A percentile compares a stretch with the other conserved stretches of the same genome.
phyloP scores from a whole-genome alignment of 805 yeast genomes.

The Osmozyma mogii region DNA sequence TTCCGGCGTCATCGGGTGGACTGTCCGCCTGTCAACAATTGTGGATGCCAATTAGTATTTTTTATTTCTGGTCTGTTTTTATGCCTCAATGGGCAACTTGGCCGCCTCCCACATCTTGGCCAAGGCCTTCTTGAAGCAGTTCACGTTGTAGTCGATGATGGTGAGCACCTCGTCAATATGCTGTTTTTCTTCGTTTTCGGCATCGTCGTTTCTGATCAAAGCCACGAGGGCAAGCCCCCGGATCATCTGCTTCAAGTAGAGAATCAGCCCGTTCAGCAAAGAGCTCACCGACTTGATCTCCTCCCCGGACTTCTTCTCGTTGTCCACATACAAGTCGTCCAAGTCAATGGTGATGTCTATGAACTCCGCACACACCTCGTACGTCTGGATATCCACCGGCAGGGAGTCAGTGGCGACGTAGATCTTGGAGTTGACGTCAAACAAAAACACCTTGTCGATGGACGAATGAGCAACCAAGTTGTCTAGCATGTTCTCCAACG shows the following conservation, averaged over 20 bases:
- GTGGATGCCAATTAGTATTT: no score
- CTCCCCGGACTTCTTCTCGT: constrained; percentile 13
- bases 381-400: constrained; percentile 91
- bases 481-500: constrained; percentile 82
- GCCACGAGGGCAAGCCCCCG: constrained; percentile 90
- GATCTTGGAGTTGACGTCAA: constrained; percentile 86
- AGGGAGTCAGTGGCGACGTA: constrained; percentile 94
- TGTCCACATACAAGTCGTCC: constrained; percentile 52
- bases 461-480: constrained; percentile 81
- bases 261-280: constrained; percentile 74
- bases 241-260: constrained; percentile 85
- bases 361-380: constrained; percentile 95
- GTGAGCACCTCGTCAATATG: constrained; percentile 40
- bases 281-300: constrained; percentile 62
- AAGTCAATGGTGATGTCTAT: constrained; percentile 90
- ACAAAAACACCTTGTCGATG: constrained; percentile 86
- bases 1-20: no score
- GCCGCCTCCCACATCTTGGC: constrained; percentile 62
- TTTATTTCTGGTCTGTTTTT: no score
- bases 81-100: no score
- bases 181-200: constrained; percentile 5
- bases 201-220: constrained; percentile 60
- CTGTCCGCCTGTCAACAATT: no score
- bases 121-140: constrained; percentile 66
- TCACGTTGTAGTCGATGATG: constrained; percentile 83